Conservation (phyloP, 179 eudicot genomes). For the Spinacia oleracea region DNA sequence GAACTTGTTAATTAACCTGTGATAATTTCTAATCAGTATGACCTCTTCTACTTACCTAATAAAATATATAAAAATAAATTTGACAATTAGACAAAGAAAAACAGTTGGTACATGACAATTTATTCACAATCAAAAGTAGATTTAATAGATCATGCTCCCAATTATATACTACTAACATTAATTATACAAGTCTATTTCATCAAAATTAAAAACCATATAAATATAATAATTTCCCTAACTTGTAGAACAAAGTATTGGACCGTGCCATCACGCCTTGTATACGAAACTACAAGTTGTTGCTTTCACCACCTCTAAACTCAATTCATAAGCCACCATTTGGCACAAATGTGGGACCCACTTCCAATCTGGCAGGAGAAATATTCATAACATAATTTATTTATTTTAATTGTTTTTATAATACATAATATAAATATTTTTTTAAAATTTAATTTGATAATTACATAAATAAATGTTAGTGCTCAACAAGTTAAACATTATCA, state of each 20-base stretch:
- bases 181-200: background rate
- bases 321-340: constrained; percentile 15
- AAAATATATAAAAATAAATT: too few species aligned
- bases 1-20: too few species aligned
- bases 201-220: background rate
- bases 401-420: too few species aligned
- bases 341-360: background rate
- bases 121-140: background rate
- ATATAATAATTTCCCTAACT: background rate
- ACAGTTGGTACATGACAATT: background rate
- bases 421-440: too few species aligned
- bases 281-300: background rate
- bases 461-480: constrained; percentile 13
- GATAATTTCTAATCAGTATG: too few species aligned
- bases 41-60: too few species aligned
- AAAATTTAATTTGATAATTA: too few species aligned
- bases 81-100: background rate
- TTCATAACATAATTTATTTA: background rate
- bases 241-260: constrained; percentile 6
- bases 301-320: constrained; percentile 10
- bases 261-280: constrained; percentile 16
- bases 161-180: background rate
- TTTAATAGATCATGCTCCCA: constrained; percentile 2
- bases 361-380: constrained; percentile 26
- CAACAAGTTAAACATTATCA: constrained; percentile 13